Percentiles rank a stretch among this genome's conserved stretches.
Conservation (phyloP, 495 filamentous ascomycete genomes). For the Penicillium cinerascens region DNA sequence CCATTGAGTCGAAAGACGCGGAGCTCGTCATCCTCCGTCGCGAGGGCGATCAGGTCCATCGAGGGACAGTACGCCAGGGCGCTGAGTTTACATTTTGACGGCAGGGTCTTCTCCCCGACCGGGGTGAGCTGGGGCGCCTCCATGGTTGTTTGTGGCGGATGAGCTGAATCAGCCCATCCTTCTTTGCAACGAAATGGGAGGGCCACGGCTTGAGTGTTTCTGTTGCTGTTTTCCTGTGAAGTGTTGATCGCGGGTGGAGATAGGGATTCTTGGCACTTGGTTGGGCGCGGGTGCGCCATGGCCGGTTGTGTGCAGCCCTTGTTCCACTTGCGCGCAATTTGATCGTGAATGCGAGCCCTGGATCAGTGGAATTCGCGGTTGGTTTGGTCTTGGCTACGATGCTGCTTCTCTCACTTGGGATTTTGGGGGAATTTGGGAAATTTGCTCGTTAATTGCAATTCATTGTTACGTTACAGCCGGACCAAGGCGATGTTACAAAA, state of each 20-base stretch:
- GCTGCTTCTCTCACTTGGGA: too few species aligned
- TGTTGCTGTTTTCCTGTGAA: constrained; percentile 8
- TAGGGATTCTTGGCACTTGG: constrained; percentile 34
- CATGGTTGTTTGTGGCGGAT: constrained; percentile 21
- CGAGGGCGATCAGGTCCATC: constrained; percentile 74
- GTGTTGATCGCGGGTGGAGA: constrained; percentile 25
- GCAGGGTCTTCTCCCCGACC: constrained; percentile 56
- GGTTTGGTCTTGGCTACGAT: not conserved
- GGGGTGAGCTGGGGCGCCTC: constrained; percentile 35
- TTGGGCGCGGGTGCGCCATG: not conserved
- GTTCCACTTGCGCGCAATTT: not conserved
- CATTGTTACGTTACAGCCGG: too few species aligned
- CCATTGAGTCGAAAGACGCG: constrained; percentile 66
- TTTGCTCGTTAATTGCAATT: not conserved
- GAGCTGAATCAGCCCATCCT: constrained; percentile 22
- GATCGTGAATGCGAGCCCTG: not conserved
- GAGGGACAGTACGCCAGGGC: constrained; percentile 72
- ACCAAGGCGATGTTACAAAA: too few species aligned
- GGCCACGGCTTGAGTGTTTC: not conserved
- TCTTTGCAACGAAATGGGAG: constrained; percentile 5
- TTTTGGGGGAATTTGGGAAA: too few species aligned
- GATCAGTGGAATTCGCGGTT: not conserved
- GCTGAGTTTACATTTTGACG: constrained; percentile 51
- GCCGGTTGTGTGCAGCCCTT: not conserved
- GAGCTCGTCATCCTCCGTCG: constrained; percentile 60